These are phyloP conservation scores for Phaeophleospora eucalypticola DNA, from an alignment of 2,329 filamentous ascomycete genomes.

Conservation along the genomic window DNA sequence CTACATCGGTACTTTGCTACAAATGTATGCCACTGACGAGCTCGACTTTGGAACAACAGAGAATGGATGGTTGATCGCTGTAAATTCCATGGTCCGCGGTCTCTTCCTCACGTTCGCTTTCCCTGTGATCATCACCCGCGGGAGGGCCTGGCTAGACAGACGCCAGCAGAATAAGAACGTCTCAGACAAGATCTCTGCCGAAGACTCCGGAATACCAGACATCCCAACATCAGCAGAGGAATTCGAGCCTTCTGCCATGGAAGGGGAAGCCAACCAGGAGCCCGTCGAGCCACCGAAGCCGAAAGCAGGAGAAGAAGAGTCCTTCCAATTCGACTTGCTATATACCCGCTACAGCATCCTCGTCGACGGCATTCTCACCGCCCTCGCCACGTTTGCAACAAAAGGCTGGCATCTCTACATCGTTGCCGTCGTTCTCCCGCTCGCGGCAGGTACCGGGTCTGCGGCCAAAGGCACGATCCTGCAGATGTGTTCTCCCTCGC, in stretches of 20 bases:
- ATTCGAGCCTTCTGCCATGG: conserved; percentile 29
- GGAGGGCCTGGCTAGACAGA: conserved; percentile 42
- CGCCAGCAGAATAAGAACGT: conserved; percentile 34
- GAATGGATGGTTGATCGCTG: conserved; percentile 45
- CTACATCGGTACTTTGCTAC: conserved; percentile 58
- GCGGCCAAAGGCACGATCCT: conserved; percentile 71
- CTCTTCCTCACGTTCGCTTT: conserved; percentile 44
- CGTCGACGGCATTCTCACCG: conserved; percentile 61
- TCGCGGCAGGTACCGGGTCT: conserved; percentile 65
- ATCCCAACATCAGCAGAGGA: conserved; percentile 29
- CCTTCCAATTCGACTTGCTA: conserved; percentile 61
- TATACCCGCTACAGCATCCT: conserved; percentile 64
- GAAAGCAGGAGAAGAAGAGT: conserved; percentile 38
- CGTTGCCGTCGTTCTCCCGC: conserved; percentile 60
- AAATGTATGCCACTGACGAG: conserved; percentile 46
- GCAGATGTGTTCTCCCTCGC: conserved; percentile 60
- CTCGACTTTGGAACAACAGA: conserved; percentile 44
- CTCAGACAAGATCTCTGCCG: conserved; percentile 6
- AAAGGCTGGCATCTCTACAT: conserved; percentile 66
- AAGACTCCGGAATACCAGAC: conserved; percentile 21
- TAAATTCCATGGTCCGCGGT: conserved; percentile 44
- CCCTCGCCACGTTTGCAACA: conserved; percentile 58
- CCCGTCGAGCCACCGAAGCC: conserved; percentile 36
- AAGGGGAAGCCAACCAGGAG: conserved; percentile 41
- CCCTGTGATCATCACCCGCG: conserved; percentile 41